phyloP scores from a whole-genome alignment of 176 grass and related monocot species.

The Musa beccarii region DNA sequence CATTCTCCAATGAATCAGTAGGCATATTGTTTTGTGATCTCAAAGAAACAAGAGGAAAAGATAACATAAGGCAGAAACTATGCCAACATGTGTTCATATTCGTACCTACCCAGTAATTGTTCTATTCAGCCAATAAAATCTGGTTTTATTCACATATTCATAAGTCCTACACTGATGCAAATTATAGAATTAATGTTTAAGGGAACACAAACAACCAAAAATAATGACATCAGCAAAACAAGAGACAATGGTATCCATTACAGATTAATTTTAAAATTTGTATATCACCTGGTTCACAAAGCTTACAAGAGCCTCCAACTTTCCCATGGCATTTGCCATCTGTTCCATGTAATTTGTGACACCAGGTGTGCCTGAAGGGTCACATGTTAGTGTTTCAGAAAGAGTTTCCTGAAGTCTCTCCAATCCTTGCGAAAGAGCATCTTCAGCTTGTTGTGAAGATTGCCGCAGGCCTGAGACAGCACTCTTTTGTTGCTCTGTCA shows the following conservation, averaged over 20 bases:
- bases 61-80: too few relatives aligned
- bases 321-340: conserved; percentile 46
- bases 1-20: too few relatives aligned
- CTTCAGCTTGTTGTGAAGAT: conserved; percentile 60
- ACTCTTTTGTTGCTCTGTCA: conserved; percentile 42
- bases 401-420: conserved; percentile 82
- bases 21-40: too few relatives aligned
- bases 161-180: neutral
- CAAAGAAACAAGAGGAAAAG: too few relatives aligned
- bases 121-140: too few relatives aligned
- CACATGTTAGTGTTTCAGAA: conserved; percentile 41
- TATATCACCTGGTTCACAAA: conserved; percentile 60
- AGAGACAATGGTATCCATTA: too few relatives aligned
- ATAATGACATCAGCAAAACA: neutral
- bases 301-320: conserved; percentile 51
- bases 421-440: conserved; percentile 81
- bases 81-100: too few relatives aligned
- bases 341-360: conserved; percentile 43
- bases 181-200: neutral
- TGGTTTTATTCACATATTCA: neutral
- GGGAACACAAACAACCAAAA: neutral
- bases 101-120: too few relatives aligned
- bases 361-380: conserved; percentile 33
- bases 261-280: neutral
- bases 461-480: conserved; percentile 34